Evolutionary conservation across 2,329 filamentous ascomycete genomes (phyloP), one percentile per base, ranked within the genome.

Genomic region (Pseudogymnoascus sp.): DNA sequence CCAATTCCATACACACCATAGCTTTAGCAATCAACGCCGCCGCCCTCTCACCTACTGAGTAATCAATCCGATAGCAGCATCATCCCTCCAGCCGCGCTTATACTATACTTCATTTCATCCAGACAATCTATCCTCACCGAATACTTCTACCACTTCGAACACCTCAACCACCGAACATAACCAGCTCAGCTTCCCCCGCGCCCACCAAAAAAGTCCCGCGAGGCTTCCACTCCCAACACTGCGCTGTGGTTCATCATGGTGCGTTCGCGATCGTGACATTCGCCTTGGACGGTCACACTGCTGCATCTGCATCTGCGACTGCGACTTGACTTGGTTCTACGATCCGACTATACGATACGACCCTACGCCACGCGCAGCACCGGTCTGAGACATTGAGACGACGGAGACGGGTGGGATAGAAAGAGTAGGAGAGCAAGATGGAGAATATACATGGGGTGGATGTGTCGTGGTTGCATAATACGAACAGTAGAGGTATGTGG

Each of bases 401-500:
- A 28, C 44, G 14, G n/a, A 25, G 18, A 16, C 23, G 25, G 25
- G 23, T 31, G 60, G 38, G 25, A 50, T n/a, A 31, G 18, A 11
- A 62, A 28, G 18, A 31, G 16, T 8, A 62, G 23, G 47, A 61
- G 12, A 8, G 18, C 59, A 64, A 59, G 21, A 74, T 74, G 72
- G 72, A 74, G 66, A 69, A 65, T 59, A 65, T 72, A 60, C 71
- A 71, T 61, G 72, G 71, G 12, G 70, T 74, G 18, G 72, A 73
- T 65, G 68, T 73, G 40, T 71, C 69, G 37, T 74, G 72, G 72
- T 71, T 74, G 69, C 72, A 68, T 68, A 71, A 37, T 65, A 66
- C 50, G 62, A 65, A 53, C 60, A 38, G 65, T 21, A 72, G 70
- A 70, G 72, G 72, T 73, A 65, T 60, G 16, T 59, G 21, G 53